These are phyloP conservation scores for Thalassiosira ordinaria DNA, from an alignment of 352 stramenopile species.

Conservation along the genomic window DNA sequence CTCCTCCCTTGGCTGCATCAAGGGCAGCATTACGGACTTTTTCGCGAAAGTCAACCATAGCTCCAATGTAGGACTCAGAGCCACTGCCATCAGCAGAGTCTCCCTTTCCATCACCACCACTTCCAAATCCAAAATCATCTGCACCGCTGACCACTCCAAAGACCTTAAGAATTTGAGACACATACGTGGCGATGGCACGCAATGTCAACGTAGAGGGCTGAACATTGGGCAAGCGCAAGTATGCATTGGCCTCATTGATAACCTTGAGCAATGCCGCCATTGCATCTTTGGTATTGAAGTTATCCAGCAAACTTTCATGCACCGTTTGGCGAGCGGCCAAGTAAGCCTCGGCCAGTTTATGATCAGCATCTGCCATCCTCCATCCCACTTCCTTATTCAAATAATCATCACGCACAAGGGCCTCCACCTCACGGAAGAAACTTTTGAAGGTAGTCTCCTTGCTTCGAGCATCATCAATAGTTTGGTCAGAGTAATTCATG, in stretches of 20 bases:
- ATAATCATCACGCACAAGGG: constrained; percentile 69
- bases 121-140: constrained; percentile 84
- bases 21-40: constrained; percentile 73
- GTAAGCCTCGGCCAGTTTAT: constrained; percentile 61
- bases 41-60: constrained; percentile 82
- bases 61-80: constrained; percentile 73
- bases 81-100: constrained; percentile 39
- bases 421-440: constrained; percentile 84
- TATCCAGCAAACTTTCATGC: constrained; percentile 82
- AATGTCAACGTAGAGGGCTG: constrained; percentile 74
- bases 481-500: constrained; percentile 87
- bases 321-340: constrained; percentile 68
- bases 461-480: constrained; percentile 79
- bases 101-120: constrained; percentile 49
- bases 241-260: constrained; percentile 84
- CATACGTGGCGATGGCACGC: constrained; percentile 80
- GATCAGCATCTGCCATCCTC: constrained; percentile 65
- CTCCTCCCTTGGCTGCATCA: constrained; percentile 61
- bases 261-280: constrained; percentile 81
- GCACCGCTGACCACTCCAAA: constrained; percentile 84
- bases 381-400: constrained; percentile 75
- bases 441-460: constrained; percentile 83
- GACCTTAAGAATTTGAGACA: constrained; percentile 85
- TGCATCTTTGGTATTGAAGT: constrained; percentile 85
- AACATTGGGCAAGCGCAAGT: constrained; percentile 70